phyloP scores from a whole-genome alignment of 805 yeast genomes.

The Candida silvicultrix region DNA sequence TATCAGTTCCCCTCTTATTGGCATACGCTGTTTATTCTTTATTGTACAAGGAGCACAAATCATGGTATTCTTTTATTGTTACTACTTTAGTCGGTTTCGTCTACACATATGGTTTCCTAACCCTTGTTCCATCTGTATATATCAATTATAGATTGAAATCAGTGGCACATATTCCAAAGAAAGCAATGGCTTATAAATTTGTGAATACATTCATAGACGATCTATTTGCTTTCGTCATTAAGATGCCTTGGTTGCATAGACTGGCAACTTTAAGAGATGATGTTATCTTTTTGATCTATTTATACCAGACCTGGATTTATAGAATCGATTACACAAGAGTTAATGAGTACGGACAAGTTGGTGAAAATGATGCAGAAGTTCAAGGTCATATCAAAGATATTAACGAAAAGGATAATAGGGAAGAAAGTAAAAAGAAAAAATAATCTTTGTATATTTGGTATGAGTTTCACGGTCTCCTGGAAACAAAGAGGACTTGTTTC shows the following conservation, averaged over 20 bases:
- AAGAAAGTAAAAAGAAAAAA: neutral
- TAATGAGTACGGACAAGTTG: conserved; percentile 33
- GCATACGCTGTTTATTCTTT: conserved; percentile 32
- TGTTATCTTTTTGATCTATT: conserved; percentile 31
- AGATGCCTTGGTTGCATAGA: conserved; percentile 36
- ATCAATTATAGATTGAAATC: conserved; percentile 36
- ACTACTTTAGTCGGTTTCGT: conserved; percentile 34
- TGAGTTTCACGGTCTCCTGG: no score
- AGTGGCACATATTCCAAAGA: conserved; percentile 35
- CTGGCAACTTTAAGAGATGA: conserved; percentile 36
- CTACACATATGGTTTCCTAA: conserved; percentile 35
- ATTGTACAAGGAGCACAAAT: conserved; percentile 31
- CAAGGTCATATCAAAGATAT: conserved; percentile 17
- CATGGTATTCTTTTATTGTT: conserved; percentile 36
- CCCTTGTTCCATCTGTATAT: conserved; percentile 33
- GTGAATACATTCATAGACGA: conserved; percentile 35
- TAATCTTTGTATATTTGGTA: no score
- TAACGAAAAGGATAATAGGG: neutral
- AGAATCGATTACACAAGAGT: conserved; percentile 32
- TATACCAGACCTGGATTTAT: conserved; percentile 35
- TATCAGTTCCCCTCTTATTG: conserved; percentile 28
- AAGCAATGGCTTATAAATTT: conserved; percentile 35
- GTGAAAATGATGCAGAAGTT: conserved; percentile 19
- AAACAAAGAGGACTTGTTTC: no score
- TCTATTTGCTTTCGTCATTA: conserved; percentile 34